These are phyloP conservation scores for Candida michaelii DNA, from an alignment of 805 yeast species.

Conservation along the genomic window DNA sequence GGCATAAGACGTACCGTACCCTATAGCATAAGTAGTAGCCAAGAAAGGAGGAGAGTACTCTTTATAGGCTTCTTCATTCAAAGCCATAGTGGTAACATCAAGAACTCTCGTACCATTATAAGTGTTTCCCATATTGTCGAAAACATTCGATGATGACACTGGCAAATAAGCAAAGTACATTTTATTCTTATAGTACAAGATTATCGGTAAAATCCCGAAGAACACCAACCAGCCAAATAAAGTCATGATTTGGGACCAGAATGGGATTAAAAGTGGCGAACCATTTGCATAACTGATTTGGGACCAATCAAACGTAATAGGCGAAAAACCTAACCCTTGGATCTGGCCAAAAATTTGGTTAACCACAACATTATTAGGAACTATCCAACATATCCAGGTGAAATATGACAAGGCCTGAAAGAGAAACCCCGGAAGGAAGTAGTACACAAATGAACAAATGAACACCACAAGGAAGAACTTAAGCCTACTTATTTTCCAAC, in stretches of 20 bases:
- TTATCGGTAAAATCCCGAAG: slow-evolving; percentile 12
- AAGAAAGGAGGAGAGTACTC: slow-evolving; percentile 29
- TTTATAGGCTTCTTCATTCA: slow-evolving; percentile 22
- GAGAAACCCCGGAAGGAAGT: slow-evolving; percentile 47
- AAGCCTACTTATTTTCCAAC: slow-evolving; percentile 29
- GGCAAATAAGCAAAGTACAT: slow-evolving; percentile 27
- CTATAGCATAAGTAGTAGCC: slow-evolving; percentile 27
- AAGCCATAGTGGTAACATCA: slow-evolving; percentile 28
- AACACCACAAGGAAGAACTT: slow-evolving; percentile 20
- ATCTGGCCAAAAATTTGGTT: slow-evolving; percentile 48
- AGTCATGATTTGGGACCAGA: slow-evolving; percentile 23
- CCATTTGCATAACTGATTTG: slow-evolving; percentile 22
- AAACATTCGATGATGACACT: slow-evolving; percentile 44
- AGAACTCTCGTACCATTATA: slow-evolving; percentile 46
- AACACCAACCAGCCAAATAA: slow-evolving; percentile 21
- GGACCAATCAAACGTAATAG: slow-evolving; percentile 56
- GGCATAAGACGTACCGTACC: slow-evolving; percentile 28
- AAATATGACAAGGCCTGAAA: slow-evolving; percentile 43
- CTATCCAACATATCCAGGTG: slow-evolving; percentile 62
- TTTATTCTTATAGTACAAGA: slow-evolving; percentile 20
- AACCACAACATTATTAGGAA: slow-evolving; percentile 49
- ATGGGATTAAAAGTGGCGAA: slow-evolving; percentile 43
- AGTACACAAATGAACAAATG: slow-evolving; percentile 37
- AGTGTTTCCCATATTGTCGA: slow-evolving; percentile 47
- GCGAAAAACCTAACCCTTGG: slow-evolving; percentile 52